Evolutionary conservation across 371 early-diverging fungal genomes (phyloP), one percentile per base, ranked within the genome.

Genomic region (Syncephalastrum contaminatum): DNA sequence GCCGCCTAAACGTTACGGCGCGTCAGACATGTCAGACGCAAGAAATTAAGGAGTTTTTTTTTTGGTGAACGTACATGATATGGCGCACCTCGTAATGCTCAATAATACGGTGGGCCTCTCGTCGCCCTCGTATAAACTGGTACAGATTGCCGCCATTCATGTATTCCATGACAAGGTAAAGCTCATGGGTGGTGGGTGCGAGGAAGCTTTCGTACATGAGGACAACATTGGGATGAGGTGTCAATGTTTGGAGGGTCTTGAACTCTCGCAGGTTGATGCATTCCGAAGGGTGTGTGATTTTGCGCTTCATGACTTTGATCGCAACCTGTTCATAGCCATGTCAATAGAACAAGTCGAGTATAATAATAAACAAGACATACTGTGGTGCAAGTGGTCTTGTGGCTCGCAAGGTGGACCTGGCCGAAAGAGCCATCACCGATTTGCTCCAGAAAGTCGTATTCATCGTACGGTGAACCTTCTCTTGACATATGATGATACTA

Each of bases 351-450:
- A 41, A 51, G 24, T 24, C 25, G 30, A 7, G 25, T 43, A 16
- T 19, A 21, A 12, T 18, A 18, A 13, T 48, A 20, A 19, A 15
- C 21, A 58, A 14, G 18, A 49, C 62, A 58, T 80, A 93, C 96
- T 68, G 79, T 79, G 61, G 91, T 85, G 21, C 86, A 83, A 7
- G 86, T 86, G 39, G 73, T 63, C 57, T 72, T 82, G 66, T 89
- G 83, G 49, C 69, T 69, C 2, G 92, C 95, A 65, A 82, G 73
- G 49, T 90, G 80, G 6, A 97, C 97, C 12, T 89, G 80, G 41
- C 96, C 96, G 73, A 95, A 97, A 15, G 94, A 91, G 12, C 97
- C 97, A 58, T 91, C 86, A 40, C 96, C 96, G 3, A 96, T 77
- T 53, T 92, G 84, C 59, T 88, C 80, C 21, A 87, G 36, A 5